phyloP scores from a whole-genome alignment of 176 grass and related monocot genomes.

The Olyra latifolia region DNA sequence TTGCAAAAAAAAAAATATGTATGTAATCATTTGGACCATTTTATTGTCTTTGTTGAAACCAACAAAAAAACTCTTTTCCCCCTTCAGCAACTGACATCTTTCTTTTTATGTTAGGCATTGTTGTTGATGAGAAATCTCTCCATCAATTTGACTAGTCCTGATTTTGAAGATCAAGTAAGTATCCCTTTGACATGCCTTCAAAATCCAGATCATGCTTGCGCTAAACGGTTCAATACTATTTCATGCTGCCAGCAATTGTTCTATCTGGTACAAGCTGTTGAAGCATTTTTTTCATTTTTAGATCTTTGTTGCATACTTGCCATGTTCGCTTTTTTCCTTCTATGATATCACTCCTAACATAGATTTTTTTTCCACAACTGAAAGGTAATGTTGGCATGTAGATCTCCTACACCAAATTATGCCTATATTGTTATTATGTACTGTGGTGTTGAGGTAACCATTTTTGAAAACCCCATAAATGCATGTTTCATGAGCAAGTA shows the following conservation, averaged over 20 bases:
- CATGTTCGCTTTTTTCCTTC: not conserved
- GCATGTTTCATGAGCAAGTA: slow-evolving; percentile 10
- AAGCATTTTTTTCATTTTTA: slow-evolving; percentile 20
- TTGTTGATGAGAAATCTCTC: slow-evolving; percentile 97
- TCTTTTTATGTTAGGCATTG: slow-evolving; percentile 60
- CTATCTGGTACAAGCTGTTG: slow-evolving; percentile 4
- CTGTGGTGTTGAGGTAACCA: slow-evolving; percentile 25
- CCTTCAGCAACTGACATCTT: slow-evolving; percentile 7
- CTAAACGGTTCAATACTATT: slow-evolving; percentile 1
- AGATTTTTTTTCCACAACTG: slow-evolving; percentile 2
- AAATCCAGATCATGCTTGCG: slow-evolving; percentile 15
- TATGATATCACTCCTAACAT: not conserved
- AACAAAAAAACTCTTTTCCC: not conserved
- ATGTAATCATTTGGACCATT: slow-evolving; percentile 4
- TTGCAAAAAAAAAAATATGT: slow-evolving; percentile 3
- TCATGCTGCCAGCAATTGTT: slow-evolving; percentile 7
- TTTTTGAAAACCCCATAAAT: not conserved
- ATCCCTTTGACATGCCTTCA: slow-evolving; percentile 23
- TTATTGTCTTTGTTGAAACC: slow-evolving; percentile 20
- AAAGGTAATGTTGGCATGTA: not conserved
- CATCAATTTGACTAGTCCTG: slow-evolving; percentile 91
- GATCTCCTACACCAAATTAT: not conserved
- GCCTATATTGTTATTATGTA: slow-evolving; percentile 11
- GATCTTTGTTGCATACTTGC: slow-evolving; percentile 1
- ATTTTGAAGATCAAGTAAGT: slow-evolving; percentile 99